Base-by-base conservation (phyloP, 129 eudicot species). In the Ambrosia artemisiifolia region DNA sequence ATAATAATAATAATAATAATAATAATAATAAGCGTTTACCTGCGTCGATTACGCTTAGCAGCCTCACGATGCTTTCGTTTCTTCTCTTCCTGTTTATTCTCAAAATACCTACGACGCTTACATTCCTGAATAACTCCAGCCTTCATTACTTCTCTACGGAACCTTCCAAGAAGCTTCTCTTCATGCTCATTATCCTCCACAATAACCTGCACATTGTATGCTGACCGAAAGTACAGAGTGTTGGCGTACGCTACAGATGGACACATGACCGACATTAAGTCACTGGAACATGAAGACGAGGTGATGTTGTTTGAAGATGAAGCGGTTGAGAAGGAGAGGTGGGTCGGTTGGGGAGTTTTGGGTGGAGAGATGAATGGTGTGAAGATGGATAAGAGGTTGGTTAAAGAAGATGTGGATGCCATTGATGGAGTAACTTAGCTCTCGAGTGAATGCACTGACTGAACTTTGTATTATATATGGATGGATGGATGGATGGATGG, bases 21-120 rank as follows among this genome's bases (percentile, higher is more conserved):
- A n/a, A n/a, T n/a, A n/a, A n/a, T 63, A 60, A 34, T 6, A 20
- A 40, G 11, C 7, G 44, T 40, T 40, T 10, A 92, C 98, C 98
- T 89, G 56, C 88, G 77, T 28, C 98, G 88, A 69, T 92, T 92
- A 55, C 96, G 96, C 73, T 82, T 89, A 11, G 98, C 96, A 5
- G 98, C 98, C 69, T 92, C 98, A 12, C 96, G 95, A 43, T 82
- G 32, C 80, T 78, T 89, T 17, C 98, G 91, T 71, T 92, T 92
- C 48, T 78, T 67, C 85, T 89, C 82, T 10, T 89, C 96, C 82
- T 92, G 98, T 46, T 81, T 87, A 63, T 80, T 89, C 88, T 92
- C 96, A 18, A 73, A 86, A 70, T 33, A 89, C 38, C 89, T 67
- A 5, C 98, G 81, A 16, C 98, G 84, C 81, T 79, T 89, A 43